phyloP scores from a whole-genome alignment of 1,284 basidiomycete genomes.

The Fomitopsis palustris region DNA sequence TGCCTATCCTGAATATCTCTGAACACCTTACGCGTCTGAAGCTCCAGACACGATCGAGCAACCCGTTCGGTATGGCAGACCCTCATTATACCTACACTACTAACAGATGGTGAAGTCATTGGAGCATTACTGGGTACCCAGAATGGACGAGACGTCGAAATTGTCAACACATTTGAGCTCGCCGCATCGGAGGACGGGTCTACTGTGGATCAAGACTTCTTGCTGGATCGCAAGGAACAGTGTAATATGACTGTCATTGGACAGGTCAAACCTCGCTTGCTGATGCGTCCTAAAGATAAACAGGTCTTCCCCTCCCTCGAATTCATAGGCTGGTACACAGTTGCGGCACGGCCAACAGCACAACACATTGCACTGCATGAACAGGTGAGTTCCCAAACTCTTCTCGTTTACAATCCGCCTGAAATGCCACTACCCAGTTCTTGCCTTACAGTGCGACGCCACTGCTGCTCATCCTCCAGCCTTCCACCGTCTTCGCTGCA shows the following conservation, averaged over 20 bases:
- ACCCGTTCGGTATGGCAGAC: slow-evolving; percentile 59
- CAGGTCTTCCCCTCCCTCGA: slow-evolving; percentile 97
- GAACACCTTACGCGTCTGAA: slow-evolving; percentile 89
- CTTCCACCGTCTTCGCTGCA: slow-evolving; percentile 44
- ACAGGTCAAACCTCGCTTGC: neutral
- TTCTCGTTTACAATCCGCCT: neutral
- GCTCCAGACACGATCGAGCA: slow-evolving; percentile 60
- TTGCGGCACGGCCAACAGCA: slow-evolving; percentile 67
- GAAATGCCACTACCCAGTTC: slow-evolving; percentile 48
- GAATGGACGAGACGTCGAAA: slow-evolving; percentile 90
- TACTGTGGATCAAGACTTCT: slow-evolving; percentile 76
- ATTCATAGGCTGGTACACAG: slow-evolving; percentile 96
- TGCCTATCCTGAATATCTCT: slow-evolving; percentile 95
- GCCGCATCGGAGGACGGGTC: slow-evolving; percentile 52
- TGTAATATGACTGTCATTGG: slow-evolving; percentile 50
- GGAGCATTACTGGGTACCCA: slow-evolving; percentile 95
- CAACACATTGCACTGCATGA: slow-evolving; percentile 82
- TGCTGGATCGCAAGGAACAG: slow-evolving; percentile 83
- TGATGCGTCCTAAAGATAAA: slow-evolving; percentile 62
- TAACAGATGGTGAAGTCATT: slow-evolving; percentile 54
- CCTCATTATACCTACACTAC: neutral
- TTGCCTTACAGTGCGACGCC: slow-evolving; percentile 72
- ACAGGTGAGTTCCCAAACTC: slow-evolving; percentile 54
- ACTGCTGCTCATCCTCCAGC: slow-evolving; percentile 70
- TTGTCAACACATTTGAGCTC: slow-evolving; percentile 95